A percentile compares a stretch with the other conserved stretches of the same genome.
Evolutionary conservation across 441 rosid species (phyloP).

Genomic region (Gossypium aridum): DNA sequence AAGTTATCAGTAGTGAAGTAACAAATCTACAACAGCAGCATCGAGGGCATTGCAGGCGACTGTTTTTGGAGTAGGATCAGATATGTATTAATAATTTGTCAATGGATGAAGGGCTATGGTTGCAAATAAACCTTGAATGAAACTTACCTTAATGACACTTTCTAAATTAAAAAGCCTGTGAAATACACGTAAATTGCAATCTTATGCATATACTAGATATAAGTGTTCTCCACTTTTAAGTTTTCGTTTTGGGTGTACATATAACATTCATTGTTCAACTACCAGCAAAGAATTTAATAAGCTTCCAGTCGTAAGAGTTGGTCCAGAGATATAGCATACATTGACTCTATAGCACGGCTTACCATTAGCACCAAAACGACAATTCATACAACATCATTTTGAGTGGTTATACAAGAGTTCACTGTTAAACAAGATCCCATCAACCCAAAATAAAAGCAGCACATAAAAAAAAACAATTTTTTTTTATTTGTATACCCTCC

Average conservation of each 20-base stretch:
- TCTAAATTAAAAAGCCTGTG: slow-evolving; percentile 22
- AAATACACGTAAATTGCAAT: slow-evolving; percentile 18
- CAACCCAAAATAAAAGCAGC: background rate
- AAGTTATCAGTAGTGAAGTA: slow-evolving; percentile 43
- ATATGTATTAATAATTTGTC: background rate
- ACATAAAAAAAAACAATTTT: too few relatives aligned
- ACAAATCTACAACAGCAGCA: slow-evolving; percentile 27
- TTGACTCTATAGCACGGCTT: background rate
- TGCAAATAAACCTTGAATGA: slow-evolving; percentile 23
- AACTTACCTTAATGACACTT: slow-evolving; percentile 19
- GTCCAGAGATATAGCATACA: background rate
- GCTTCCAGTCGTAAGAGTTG: background rate
- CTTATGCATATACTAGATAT: background rate
- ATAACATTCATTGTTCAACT: background rate
- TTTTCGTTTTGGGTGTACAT: background rate
- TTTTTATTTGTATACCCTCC: background rate
- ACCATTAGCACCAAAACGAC: background rate
- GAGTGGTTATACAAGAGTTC: background rate
- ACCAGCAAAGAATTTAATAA: background rate
- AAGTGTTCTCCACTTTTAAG: background rate
- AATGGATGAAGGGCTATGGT: slow-evolving; percentile 3
- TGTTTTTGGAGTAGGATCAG: slow-evolving; percentile 36
- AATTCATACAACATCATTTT: background rate
- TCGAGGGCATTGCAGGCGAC: slow-evolving; percentile 49
- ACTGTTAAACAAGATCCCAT: background rate